phyloP scores from a whole-genome alignment of 768 basidiomycete genomes.

The Cubamyces sp. region DNA sequence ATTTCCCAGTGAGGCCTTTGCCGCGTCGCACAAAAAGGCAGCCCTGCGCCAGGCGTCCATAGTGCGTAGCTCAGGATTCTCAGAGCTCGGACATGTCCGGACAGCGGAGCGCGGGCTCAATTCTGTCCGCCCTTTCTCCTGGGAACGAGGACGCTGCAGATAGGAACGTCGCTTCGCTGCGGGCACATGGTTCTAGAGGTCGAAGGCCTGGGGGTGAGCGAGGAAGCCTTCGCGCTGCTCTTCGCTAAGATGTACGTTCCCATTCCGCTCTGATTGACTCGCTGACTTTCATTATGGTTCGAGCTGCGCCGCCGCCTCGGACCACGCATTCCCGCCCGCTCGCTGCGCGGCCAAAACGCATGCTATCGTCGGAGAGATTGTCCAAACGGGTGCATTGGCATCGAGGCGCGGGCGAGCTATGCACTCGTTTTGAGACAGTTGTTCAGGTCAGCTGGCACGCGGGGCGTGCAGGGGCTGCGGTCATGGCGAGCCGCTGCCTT shows the following conservation, averaged over 20 bases:
- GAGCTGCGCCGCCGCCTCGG: neutral
- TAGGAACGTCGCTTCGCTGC: neutral
- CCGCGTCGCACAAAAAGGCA: constrained; percentile 8
- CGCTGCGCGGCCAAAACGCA: neutral
- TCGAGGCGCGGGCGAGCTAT: neutral
- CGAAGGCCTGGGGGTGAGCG: neutral
- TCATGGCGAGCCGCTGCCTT: neutral
- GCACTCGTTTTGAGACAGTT: neutral
- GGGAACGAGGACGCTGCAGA: neutral
- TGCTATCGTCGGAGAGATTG: too few species aligned
- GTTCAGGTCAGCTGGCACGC: neutral
- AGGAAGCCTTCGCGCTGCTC: constrained; percentile 3
- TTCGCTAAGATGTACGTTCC: neutral
- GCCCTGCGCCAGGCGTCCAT: neutral
- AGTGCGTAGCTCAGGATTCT: constrained; percentile 3
- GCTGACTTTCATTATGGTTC: constrained; percentile 6
- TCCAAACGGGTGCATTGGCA: neutral
- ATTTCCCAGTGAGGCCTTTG: constrained; percentile 8
- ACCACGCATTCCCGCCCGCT: neutral
- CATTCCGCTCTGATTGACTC: constrained; percentile 19
- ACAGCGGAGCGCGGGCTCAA: neutral
- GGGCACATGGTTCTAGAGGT: neutral
- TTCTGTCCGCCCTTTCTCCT: neutral
- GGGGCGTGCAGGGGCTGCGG: neutral
- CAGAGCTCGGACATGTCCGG: constrained; percentile 5